Conservation (phyloP, 768 basidiomycete species). For the Goffeauzyma gilvescens region DNA sequence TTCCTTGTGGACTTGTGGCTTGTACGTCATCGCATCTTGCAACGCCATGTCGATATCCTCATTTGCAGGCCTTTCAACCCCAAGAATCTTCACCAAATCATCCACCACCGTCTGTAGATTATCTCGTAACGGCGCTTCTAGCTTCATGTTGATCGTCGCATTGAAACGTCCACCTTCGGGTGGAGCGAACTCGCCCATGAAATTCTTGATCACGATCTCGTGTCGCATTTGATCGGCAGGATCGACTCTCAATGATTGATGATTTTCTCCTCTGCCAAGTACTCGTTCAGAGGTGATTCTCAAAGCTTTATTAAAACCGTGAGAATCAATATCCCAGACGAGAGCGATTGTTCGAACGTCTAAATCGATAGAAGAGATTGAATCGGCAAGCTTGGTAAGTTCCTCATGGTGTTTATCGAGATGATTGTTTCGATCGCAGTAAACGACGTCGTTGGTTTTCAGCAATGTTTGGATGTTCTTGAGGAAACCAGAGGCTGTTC, state of each 20-base stretch:
- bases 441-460: constrained; percentile 45
- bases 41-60: constrained; percentile 43
- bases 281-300: constrained; percentile 64
- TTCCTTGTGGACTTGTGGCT: constrained; percentile 26
- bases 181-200: constrained; percentile 38
- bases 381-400: constrained; percentile 41
- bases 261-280: constrained; percentile 54
- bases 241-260: constrained; percentile 53
- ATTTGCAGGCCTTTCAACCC: constrained; percentile 39
- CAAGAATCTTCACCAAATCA: constrained; percentile 38
- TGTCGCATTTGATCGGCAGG: constrained; percentile 41
- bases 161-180: constrained; percentile 44
- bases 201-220: constrained; percentile 65
- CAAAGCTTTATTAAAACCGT: constrained; percentile 45
- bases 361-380: constrained; percentile 21
- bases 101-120: constrained; percentile 48
- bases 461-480: constrained; percentile 48
- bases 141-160: constrained; percentile 36
- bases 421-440: constrained; percentile 94
- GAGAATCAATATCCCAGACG: constrained; percentile 48
- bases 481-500: constrained; percentile 48
- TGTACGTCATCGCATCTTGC: constrained; percentile 36
- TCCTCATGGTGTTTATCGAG: constrained; percentile 54
- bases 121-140: constrained; percentile 38
- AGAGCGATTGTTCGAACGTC: constrained; percentile 61